Evolutionary conservation across 2,329 filamentous ascomycete genomes (phyloP), one percentile per base, ranked within the genome.

Genomic region (Aspergillus persii): DNA sequence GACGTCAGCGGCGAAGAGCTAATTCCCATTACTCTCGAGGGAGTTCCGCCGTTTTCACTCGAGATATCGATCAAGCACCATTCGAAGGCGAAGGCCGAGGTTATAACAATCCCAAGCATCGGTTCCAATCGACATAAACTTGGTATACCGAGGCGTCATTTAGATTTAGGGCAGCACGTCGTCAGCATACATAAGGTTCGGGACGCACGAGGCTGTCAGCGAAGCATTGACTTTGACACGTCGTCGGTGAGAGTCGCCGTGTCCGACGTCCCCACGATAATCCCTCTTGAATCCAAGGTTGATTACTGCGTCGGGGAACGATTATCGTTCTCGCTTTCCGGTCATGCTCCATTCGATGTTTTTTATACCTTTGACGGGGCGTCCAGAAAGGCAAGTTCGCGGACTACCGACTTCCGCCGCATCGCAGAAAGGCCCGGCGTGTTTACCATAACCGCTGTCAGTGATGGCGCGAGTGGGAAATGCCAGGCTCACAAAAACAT

Each of bases 251-350:
- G 96, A 69, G 90, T 99, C 52, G 89, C 94, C 61, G 90, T 99
- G 7, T 96, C 93, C 68, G 92, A 98, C 68, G 91, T 95, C 0
- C 95, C 95, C 1, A 90, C 90, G 6, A 96, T 98, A 68, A 91
- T 93, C 59, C 87, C 94, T 3, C 83, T 96, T 39, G 93, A 98
- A 71, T 87, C 90, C 27, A 88, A 90, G 61, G 83, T 83, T 15
- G 91, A 99, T 77, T 97, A 94, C 77, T 99, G 95, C 75, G 93
- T 99, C 9, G 95, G 96, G 64, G 95, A 99, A 75, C 89, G 93
- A 56, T 89, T 99, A 64, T 90, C 91, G 3, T 99, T 96, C 77
- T 92, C 91, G 0, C 86, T 99, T 5, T 91, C 92, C 1, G 96
- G 95, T 49, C 90, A 91, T 56, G 88, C 92, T 18, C 96, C 96